phyloP scores from a whole-genome alignment of 2,329 filamentous ascomycete species.

The Fusarium sterilihyphosum region DNA sequence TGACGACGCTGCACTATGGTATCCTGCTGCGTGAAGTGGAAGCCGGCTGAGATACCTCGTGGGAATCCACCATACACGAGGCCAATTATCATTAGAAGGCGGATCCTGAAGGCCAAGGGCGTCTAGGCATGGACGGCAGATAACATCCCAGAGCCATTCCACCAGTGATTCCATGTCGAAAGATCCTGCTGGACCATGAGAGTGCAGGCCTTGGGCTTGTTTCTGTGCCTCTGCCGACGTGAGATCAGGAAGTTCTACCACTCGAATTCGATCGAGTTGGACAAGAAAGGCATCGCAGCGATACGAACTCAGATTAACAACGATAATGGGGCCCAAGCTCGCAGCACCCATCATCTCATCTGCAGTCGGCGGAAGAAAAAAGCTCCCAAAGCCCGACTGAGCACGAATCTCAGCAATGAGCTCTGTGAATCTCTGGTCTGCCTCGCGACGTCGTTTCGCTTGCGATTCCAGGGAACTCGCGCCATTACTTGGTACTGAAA shows the following conservation, averaged over 20 bases:
- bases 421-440: background rate
- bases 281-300: background rate
- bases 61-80: background rate
- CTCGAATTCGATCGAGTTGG: background rate
- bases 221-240: background rate
- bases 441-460: background rate
- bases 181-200: background rate
- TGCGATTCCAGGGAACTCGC: background rate
- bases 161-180: background rate
- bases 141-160: background rate
- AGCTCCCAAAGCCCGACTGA: background rate
- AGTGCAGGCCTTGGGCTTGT: background rate
- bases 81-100: background rate
- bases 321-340: background rate
- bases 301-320: background rate
- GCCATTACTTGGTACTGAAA: fast-evolving
- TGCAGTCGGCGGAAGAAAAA: background rate
- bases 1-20: background rate
- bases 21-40: background rate
- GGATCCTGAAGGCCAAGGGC: background rate
- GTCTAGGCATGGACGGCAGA: background rate
- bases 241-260: background rate
- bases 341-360: background rate
- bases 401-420: background rate
- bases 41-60: background rate